phyloP scores from a whole-genome alignment of 208 protist species.

The Crithidia expoeki region DNA sequence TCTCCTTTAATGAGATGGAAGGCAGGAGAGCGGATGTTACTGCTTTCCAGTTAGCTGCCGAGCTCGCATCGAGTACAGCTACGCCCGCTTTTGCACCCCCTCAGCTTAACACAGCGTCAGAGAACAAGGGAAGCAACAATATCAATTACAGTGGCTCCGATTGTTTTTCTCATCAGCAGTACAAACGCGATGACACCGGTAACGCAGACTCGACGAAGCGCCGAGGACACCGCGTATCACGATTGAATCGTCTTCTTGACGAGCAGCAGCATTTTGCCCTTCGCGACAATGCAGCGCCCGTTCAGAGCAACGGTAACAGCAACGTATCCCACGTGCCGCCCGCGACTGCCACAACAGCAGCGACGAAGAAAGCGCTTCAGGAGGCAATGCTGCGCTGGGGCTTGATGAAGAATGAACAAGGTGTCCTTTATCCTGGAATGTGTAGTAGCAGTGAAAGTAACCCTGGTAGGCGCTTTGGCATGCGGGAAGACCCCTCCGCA shows the following conservation, averaged over 20 bases:
- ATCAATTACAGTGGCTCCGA: not conserved
- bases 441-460: not conserved
- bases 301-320: not conserved
- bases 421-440: too few species aligned
- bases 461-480: not conserved
- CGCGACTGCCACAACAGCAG: not conserved
- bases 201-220: not conserved
- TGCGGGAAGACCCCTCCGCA: not conserved
- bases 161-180: not conserved
- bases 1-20: constrained; percentile 6
- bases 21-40: constrained; percentile 11
- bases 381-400: constrained; percentile 26
- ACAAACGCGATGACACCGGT: not conserved
- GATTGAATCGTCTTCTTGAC: constrained; percentile 16
- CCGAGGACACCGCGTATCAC: not conserved
- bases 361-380: constrained; percentile 3
- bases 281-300: not conserved
- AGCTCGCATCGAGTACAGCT: constrained; percentile 1
- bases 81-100: not conserved
- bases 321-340: too few species aligned
- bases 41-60: constrained; percentile 25
- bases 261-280: constrained; percentile 20
- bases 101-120: not conserved
- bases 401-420: not conserved
- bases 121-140: too few species aligned